Conservation (phyloP, 352 stramenopile species). For the Phytophthora macrochlamydospora region DNA sequence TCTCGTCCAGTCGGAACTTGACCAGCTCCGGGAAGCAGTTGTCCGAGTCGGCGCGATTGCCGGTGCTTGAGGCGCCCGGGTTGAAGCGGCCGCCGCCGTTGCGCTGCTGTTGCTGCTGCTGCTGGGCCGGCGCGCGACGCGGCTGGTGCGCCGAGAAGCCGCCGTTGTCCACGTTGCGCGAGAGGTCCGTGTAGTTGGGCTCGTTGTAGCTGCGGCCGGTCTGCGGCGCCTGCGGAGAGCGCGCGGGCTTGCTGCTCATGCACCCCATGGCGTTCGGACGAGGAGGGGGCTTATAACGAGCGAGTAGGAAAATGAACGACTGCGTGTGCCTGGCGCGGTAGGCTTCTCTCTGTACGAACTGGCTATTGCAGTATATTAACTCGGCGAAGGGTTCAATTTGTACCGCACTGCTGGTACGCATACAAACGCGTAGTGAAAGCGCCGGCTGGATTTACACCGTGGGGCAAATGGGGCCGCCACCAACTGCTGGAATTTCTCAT, state of each 20-base stretch:
- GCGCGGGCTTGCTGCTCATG: conserved; percentile 35
- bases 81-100: conserved; percentile 16
- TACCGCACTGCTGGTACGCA: too few species aligned
- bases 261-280: conserved; percentile 28
- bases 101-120: conserved; percentile 1
- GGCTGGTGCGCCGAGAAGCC: conserved; percentile 25
- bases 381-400: too few species aligned
- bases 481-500: too few species aligned
- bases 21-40: conserved; percentile 76
- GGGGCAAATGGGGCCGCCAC: too few species aligned
- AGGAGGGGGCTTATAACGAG: too few species aligned
- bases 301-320: too few species aligned
- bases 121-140: conserved; percentile 7
- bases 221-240: conserved; percentile 12
- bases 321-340: too few species aligned
- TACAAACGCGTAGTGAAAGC: neutral
- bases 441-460: neutral
- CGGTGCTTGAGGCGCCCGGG: conserved; percentile 11
- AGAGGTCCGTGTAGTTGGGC: conserved; percentile 41
- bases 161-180: conserved; percentile 37
- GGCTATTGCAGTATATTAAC: neutral
- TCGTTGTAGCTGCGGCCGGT: conserved; percentile 33
- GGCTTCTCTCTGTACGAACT: too few species aligned
- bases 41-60: conserved; percentile 42
- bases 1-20: conserved; percentile 81